Evolutionary conservation across 2,329 filamentous ascomycete genomes (phyloP).

Genomic region (Hypoxylon rubiginosum): DNA sequence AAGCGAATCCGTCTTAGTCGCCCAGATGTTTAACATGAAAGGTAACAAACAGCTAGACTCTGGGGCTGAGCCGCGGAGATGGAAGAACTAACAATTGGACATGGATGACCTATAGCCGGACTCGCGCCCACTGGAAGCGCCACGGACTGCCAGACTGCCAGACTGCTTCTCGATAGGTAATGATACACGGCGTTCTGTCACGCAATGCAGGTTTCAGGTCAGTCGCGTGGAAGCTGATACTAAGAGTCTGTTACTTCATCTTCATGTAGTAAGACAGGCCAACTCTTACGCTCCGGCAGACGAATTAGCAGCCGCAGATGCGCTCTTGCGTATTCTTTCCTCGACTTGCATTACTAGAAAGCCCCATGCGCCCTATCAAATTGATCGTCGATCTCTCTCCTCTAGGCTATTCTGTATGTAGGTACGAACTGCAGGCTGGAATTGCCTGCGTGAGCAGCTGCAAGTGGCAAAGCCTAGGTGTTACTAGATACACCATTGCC

Average conservation of each 20-base stretch:
- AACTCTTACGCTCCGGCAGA: conserved; percentile 19
- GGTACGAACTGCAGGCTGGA: conserved; percentile 14
- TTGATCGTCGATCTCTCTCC: background rate
- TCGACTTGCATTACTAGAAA: conserved; percentile 32
- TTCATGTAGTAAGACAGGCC: conserved; percentile 38
- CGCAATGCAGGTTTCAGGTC: conserved; percentile 30
- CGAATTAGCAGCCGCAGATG: conserved; percentile 19
- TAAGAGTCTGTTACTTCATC: conserved; percentile 25
- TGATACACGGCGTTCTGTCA: conserved; percentile 7
- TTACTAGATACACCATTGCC: conserved; percentile 19
- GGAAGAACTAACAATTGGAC: conserved; percentile 20
- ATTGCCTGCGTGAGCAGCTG: conserved; percentile 12
- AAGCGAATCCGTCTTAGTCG: conserved; percentile 13
- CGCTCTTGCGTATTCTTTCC: conserved; percentile 14
- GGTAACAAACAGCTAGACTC: conserved; percentile 5
- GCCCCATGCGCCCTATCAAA: conserved; percentile 18
- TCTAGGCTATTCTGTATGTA: background rate
- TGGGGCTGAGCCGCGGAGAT: conserved; percentile 25
- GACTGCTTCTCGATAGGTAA: conserved; percentile 14
- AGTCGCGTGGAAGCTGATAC: conserved; percentile 22
- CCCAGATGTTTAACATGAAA: conserved; percentile 2
- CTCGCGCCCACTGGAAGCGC: background rate
- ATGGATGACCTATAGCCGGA: background rate
- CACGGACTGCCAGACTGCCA: no score
- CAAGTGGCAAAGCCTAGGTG: conserved; percentile 21